phyloP scores from a whole-genome alignment of 177 flowering plant genomes.

The Telopea speciosissima region DNA sequence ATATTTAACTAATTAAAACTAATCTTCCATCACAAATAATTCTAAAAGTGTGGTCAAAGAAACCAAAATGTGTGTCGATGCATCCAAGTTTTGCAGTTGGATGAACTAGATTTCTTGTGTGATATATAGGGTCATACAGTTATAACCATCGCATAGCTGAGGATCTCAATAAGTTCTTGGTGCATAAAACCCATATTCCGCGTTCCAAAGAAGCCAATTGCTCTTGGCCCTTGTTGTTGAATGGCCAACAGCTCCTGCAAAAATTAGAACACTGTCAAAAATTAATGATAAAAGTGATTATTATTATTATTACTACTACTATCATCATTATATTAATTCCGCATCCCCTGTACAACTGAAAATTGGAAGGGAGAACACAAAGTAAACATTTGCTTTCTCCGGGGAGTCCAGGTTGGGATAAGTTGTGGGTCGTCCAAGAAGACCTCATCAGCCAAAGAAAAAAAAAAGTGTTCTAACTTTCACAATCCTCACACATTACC shows the following conservation, averaged over 20 bases:
- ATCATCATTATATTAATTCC: too few species aligned
- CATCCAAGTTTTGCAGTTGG: too few species aligned
- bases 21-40: too few species aligned
- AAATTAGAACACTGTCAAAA: conserved; percentile 8
- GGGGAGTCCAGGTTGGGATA: too few species aligned
- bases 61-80: too few species aligned
- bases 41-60: too few species aligned
- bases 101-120: neutral
- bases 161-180: conserved; percentile 96
- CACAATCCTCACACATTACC: neutral
- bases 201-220: conserved; percentile 96
- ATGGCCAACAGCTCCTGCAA: conserved; percentile 89
- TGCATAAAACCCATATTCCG: conserved; percentile 99
- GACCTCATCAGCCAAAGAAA: neutral
- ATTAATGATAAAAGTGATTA: neutral
- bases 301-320: too few species aligned
- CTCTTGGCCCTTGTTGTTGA: conserved; percentile 96
- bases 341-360: neutral
- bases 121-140: conserved; percentile 47
- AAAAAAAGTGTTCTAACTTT: neutral
- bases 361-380: neutral
- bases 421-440: neutral
- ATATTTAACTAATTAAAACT: too few species aligned
- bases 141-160: conserved; percentile 97
- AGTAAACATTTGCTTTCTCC: neutral